Conservation (phyloP, 2,329 filamentous ascomycete genomes). For the Cordyceps farinosa region DNA sequence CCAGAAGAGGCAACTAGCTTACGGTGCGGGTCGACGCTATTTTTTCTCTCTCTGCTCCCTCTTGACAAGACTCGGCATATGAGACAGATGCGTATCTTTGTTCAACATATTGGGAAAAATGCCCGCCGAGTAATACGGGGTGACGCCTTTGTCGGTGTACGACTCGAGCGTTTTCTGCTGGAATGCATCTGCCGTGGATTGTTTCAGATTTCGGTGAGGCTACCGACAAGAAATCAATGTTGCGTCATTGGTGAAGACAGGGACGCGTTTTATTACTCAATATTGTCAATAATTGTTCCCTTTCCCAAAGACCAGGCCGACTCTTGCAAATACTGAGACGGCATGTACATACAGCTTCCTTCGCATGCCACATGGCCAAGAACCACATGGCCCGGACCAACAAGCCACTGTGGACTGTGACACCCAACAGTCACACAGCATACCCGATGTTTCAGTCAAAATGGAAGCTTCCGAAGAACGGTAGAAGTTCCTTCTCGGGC, state of each 20-base stretch:
- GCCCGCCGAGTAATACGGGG: background rate
- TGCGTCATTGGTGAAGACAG: background rate
- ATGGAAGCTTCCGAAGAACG: background rate
- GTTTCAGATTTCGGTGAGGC: background rate
- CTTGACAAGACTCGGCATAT: background rate
- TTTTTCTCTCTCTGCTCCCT: background rate
- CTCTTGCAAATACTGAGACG: background rate
- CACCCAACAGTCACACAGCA: background rate
- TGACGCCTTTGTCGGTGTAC: background rate
- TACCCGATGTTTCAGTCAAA: background rate
- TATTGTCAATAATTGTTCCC: no score
- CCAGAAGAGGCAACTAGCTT: slow-evolving; percentile 4
- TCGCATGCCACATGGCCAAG: background rate
- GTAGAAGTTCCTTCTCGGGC: background rate
- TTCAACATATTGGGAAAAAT: background rate
- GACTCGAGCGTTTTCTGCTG: background rate
- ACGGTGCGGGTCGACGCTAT: slow-evolving; percentile 10
- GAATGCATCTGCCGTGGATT: background rate
- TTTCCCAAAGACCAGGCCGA: no score
- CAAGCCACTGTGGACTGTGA: background rate
- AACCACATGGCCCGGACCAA: background rate
- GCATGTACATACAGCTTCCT: background rate
- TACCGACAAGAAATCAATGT: background rate
- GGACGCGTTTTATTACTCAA: no score
- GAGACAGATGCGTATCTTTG: background rate